A percentile compares a stretch with the other conserved stretches of the same genome.
Conservation (phyloP, 345 rosid species). For the Isatis tinctoria region DNA sequence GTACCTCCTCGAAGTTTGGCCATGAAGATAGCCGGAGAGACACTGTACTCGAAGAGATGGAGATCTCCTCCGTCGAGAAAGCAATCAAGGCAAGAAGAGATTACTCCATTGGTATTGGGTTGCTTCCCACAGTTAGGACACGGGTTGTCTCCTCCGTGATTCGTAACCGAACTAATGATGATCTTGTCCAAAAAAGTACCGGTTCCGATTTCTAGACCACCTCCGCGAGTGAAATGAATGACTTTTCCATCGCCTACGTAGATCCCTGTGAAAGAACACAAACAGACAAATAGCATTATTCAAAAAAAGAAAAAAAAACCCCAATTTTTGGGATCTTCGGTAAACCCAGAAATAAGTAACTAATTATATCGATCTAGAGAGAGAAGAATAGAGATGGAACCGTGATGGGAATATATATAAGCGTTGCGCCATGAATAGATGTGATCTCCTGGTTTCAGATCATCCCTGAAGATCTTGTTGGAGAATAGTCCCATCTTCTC, state of each 20-base stretch:
- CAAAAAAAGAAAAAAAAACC: neutral
- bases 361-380: neutral
- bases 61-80: slow-evolving; percentile 62
- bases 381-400: slow-evolving; percentile 30
- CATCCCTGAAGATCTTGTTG: slow-evolving; percentile 47
- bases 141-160: slow-evolving; percentile 34
- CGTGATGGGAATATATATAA: slow-evolving; percentile 75
- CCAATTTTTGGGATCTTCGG: neutral
- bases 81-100: slow-evolving; percentile 66
- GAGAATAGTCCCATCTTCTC: slow-evolving; percentile 56
- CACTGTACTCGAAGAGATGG: slow-evolving; percentile 53
- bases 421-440: slow-evolving; percentile 77
- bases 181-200: slow-evolving; percentile 61
- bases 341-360: neutral
- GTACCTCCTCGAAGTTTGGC: slow-evolving; percentile 69
- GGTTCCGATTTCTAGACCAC: slow-evolving; percentile 58
- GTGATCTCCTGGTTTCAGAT: slow-evolving; percentile 67
- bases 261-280: slow-evolving; percentile 53
- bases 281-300: too few species aligned
- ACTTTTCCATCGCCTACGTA: slow-evolving; percentile 61
- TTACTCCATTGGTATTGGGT: slow-evolving; percentile 46
- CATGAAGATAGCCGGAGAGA: slow-evolving; percentile 43
- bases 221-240: slow-evolving; percentile 72
- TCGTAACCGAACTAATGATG: slow-evolving; percentile 44
- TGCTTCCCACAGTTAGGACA: slow-evolving; percentile 58